Evolutionary conservation across 371 early-diverging fungal species (phyloP).

Genomic region (Furculomyces boomerangus): DNA sequence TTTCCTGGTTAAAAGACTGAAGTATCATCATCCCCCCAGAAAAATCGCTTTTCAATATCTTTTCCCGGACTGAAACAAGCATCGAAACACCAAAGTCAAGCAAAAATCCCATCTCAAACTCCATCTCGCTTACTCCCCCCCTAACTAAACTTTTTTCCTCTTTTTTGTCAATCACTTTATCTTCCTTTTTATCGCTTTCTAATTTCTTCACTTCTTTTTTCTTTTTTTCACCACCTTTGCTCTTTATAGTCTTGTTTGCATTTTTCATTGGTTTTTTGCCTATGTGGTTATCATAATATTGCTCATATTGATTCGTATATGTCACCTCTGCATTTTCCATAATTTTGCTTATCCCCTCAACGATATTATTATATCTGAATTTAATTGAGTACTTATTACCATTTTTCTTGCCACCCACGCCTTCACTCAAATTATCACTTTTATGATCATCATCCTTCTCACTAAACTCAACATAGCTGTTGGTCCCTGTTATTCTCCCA

Average conservation of each 20-base stretch:
- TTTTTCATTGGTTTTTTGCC: background rate
- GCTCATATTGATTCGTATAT: too few species aligned
- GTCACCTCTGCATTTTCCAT: too few species aligned
- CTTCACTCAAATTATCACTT: too few species aligned
- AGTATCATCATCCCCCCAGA: slow-evolving; percentile 1
- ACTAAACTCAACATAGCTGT: background rate
- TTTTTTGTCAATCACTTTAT: background rate
- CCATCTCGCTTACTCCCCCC: background rate
- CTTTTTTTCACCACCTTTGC: background rate
- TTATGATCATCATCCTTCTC: too few species aligned
- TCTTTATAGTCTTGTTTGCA: background rate
- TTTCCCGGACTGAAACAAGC: background rate
- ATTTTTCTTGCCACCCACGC: background rate
- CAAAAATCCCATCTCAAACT: background rate
- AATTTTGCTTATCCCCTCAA: background rate
- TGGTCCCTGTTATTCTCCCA: background rate
- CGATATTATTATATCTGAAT: background rate
- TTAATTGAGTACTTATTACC: background rate
- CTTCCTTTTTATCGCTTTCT: background rate
- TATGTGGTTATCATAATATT: background rate
- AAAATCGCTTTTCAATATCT: background rate
- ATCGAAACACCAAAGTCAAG: background rate
- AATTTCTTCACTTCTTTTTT: background rate
- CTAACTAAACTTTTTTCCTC: background rate
- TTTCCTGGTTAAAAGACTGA: background rate